phyloP scores from a whole-genome alignment of 345 rosid species.

The Geranium brycei region DNA sequence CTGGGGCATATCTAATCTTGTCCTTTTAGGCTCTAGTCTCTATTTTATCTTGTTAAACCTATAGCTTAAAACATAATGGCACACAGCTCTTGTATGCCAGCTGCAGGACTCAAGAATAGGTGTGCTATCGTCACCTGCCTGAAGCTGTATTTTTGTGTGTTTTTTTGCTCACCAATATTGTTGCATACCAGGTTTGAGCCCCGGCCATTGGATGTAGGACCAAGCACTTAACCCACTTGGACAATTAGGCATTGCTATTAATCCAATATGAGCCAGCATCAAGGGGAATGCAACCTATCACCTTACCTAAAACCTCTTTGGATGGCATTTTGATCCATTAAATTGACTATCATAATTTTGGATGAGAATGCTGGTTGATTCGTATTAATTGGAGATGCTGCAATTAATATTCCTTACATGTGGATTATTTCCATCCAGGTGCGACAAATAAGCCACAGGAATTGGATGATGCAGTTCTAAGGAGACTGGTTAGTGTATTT shows the following conservation, averaged over 20 bases:
- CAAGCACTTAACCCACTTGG: too few species aligned
- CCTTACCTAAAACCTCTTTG: not conserved
- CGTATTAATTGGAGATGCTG: not conserved
- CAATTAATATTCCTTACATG: not conserved
- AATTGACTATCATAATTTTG: not conserved
- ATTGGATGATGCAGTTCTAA: slow-evolving; percentile 87
- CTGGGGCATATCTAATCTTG: too few species aligned
- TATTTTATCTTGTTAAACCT: too few species aligned
- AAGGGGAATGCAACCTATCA: not conserved
- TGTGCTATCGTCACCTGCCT: too few species aligned
- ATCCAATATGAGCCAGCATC: not conserved
- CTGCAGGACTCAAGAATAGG: too few species aligned
- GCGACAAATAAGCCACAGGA: slow-evolving; percentile 98
- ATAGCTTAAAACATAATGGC: too few species aligned
- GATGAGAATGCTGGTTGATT: not conserved
- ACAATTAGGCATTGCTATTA: too few species aligned
- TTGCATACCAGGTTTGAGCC: too few species aligned
- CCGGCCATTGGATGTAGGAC: too few species aligned
- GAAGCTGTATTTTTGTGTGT: not conserved
- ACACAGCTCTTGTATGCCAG: too few species aligned
- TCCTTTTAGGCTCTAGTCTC: too few species aligned
- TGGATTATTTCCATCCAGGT: slow-evolving; percentile 34
- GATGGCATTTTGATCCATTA: not conserved
- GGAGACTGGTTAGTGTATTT: slow-evolving; percentile 64
- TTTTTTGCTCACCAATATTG: too few species aligned